Evolutionary conservation across 345 rosid species (phyloP).

Genomic region (Cochlearia excelsa): DNA sequence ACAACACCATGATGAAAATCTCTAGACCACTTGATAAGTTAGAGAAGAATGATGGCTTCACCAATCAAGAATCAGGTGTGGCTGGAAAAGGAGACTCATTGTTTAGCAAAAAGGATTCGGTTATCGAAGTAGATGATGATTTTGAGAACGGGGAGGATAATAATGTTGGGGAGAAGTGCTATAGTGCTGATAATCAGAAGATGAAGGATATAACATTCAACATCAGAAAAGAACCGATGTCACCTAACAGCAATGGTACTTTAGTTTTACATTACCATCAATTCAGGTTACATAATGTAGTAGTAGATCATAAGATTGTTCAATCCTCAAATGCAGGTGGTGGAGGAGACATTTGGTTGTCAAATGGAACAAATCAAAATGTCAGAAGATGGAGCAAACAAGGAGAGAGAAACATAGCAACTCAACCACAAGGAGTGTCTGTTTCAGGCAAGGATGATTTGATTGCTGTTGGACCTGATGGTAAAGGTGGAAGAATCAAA

Average conservation of each 20-base stretch:
- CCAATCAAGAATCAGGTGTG: constrained; percentile 24
- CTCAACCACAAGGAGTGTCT: constrained; percentile 25
- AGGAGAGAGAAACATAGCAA: constrained; percentile 40
- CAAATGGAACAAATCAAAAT: constrained; percentile 59
- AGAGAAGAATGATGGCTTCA: constrained; percentile 34
- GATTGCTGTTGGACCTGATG: constrained; percentile 81
- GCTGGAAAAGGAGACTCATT: constrained; percentile 15
- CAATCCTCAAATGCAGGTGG: constrained; percentile 25
- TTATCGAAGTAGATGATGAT: constrained; percentile 27
- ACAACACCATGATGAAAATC: constrained; percentile 24
- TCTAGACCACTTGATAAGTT: constrained; percentile 28
- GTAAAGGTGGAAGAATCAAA: constrained; percentile 86
- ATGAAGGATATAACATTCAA: constrained; percentile 45
- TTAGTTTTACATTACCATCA: constrained; percentile 3
- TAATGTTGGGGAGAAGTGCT: too few species aligned
- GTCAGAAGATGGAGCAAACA: constrained; percentile 92
- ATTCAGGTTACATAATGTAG: constrained; percentile 3
- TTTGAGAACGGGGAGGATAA: neutral
- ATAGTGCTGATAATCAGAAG: constrained; percentile 23
- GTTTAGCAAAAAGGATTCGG: constrained; percentile 5
- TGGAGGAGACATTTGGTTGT: constrained; percentile 64
- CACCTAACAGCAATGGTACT: constrained; percentile 53
- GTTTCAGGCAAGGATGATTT: constrained; percentile 49
- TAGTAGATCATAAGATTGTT: constrained; percentile 14
- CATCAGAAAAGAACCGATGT: constrained; percentile 48